phyloP scores from a whole-genome alignment of 805 yeast genomes.

The Saccharomycopsis synnaedendra region DNA sequence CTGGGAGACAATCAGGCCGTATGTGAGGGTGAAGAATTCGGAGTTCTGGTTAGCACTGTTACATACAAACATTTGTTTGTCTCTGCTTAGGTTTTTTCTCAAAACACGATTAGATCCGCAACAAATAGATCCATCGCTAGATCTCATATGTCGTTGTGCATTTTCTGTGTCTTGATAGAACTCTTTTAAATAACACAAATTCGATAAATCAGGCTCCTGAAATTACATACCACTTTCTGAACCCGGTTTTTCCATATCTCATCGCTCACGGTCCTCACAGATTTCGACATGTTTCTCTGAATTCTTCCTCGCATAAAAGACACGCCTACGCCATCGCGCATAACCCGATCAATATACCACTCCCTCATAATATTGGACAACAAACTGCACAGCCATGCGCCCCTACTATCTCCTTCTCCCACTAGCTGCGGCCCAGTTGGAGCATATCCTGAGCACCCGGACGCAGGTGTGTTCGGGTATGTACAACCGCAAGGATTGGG shows the following conservation, averaged over 20 bases:
- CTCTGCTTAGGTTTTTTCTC: background rate
- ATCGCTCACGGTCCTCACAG: slow-evolving; percentile 51
- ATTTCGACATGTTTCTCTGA: slow-evolving; percentile 25
- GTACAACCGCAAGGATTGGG: slow-evolving; percentile 80
- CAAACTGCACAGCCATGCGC: no score
- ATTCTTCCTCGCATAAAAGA: background rate
- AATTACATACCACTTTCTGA: slow-evolving; percentile 64
- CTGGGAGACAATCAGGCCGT: slow-evolving; percentile 89
- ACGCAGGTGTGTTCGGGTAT: slow-evolving; percentile 81
- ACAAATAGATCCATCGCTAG: slow-evolving; percentile 12
- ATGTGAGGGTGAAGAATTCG: slow-evolving; percentile 87
- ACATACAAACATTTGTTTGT: no score
- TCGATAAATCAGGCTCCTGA: background rate
- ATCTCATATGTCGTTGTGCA: background rate
- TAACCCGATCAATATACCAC: no score
- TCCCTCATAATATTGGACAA: no score
- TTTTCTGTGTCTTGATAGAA: background rate
- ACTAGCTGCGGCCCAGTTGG: slow-evolving; percentile 20
- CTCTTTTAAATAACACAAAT: background rate
- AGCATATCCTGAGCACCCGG: slow-evolving; percentile 34
- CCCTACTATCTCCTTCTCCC: no score
- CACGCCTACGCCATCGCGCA: no score
- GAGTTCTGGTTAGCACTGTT: slow-evolving; percentile 38
- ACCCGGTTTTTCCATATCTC: slow-evolving; percentile 85
- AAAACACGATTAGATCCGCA: slow-evolving; percentile 1